phyloP scores from a whole-genome alignment of 495 filamentous ascomycete genomes.

The Jackrogersella multiformis region DNA sequence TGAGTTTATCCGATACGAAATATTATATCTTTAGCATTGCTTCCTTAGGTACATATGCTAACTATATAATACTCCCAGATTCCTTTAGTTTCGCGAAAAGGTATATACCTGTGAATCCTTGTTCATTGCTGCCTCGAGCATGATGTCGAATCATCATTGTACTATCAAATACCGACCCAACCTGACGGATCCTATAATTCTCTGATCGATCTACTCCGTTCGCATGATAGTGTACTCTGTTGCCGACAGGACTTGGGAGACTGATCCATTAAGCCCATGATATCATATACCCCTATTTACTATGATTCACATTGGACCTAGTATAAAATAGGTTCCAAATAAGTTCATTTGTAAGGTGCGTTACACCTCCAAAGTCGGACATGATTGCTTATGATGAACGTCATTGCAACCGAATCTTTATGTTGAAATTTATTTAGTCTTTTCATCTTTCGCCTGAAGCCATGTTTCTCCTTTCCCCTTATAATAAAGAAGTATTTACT shows the following conservation, averaged over 20 bases:
- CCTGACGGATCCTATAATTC: slow-evolving; percentile 52
- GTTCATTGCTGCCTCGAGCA: slow-evolving; percentile 32
- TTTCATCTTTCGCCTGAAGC: slow-evolving; percentile 98
- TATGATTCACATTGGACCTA: background rate
- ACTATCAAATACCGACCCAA: slow-evolving; percentile 73
- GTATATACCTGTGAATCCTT: slow-evolving; percentile 9
- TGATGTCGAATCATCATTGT: slow-evolving; percentile 66
- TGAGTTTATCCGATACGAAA: slow-evolving; percentile 59
- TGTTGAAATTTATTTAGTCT: slow-evolving; percentile 81
- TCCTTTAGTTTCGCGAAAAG: background rate
- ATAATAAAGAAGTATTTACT: background rate
- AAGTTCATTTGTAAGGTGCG: slow-evolving; percentile 37
- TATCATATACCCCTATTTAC: background rate
- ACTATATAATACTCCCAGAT: slow-evolving; percentile 11
- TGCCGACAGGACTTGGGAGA: background rate
- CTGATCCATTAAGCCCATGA: slow-evolving; percentile 14
- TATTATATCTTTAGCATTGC: slow-evolving; percentile 4
- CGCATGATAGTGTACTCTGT: slow-evolving; percentile 1
- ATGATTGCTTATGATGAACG: slow-evolving; percentile 67
- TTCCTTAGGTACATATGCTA: slow-evolving; percentile 17
- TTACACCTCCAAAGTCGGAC: background rate
- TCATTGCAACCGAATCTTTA: slow-evolving; percentile 68
- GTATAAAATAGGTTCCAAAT: background rate
- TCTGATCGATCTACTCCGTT: slow-evolving; percentile 61
- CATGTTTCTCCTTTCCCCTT: slow-evolving; percentile 25